Conservation (phyloP, 106 monocot genomes). For the Gastrodia elata region DNA sequence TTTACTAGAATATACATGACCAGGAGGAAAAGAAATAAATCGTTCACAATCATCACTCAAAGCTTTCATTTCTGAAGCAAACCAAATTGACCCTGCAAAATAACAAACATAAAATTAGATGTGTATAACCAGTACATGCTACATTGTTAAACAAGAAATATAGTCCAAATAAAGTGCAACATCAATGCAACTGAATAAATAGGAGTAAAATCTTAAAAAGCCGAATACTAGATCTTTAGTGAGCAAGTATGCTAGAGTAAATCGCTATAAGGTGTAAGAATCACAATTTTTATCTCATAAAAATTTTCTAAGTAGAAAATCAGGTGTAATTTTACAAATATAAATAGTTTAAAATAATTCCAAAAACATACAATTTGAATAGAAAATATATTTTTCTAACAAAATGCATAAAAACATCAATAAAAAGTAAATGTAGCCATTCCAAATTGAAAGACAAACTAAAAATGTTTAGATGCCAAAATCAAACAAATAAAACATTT, state of each 20-base stretch:
- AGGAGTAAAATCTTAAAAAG: not conserved
- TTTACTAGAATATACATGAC: slow-evolving; percentile 61
- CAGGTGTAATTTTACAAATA: not conserved
- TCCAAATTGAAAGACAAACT: not conserved
- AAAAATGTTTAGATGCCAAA: not conserved
- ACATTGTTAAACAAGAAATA: not conserved
- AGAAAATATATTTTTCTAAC: not conserved
- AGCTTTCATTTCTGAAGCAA: slow-evolving; percentile 76
- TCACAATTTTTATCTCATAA: not conserved
- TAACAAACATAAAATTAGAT: not conserved
- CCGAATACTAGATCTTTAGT: not conserved
- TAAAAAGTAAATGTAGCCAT: not conserved
- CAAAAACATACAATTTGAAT: not conserved
- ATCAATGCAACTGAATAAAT: not conserved
- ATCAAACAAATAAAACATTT: not conserved
- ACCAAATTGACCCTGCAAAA: slow-evolving; percentile 61
- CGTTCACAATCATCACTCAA: slow-evolving; percentile 59
- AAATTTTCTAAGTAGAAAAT: not conserved
- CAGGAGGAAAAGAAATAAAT: slow-evolving; percentile 25
- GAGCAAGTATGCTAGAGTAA: not conserved
- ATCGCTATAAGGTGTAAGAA: not conserved
- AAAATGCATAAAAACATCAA: not conserved
- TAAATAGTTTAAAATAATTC: not conserved
- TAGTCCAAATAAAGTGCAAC: not conserved
- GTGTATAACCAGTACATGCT: not conserved